Base-by-base conservation (phyloP, 2,329 filamentous ascomycete species). In the Verticillium klebahnii region DNA sequence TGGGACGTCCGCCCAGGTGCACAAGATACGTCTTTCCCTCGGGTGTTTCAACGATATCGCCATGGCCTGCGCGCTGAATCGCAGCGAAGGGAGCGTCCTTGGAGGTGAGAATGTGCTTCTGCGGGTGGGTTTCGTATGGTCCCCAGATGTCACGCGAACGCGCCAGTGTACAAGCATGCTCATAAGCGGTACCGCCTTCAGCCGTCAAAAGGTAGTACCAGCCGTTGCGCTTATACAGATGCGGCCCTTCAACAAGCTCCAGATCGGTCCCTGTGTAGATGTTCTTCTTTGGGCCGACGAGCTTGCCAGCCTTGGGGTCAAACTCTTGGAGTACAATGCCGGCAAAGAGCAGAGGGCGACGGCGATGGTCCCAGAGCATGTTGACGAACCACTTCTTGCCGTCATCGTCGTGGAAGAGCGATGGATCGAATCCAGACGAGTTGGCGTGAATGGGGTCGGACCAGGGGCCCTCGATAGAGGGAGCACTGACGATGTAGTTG, bases 381-480 rank as follows among this genome's bases (percentile, higher is more conserved):
- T 85, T 85, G 67, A 81, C 76, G 65, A 85, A 83, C 78, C 80
- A 86, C 67, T 85, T 85, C 58, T 72, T 74, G 17, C 83, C 83
- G 60, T 83, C 78, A 39, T 82, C 79, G 62, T 86, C 83, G 68
- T 85, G 83, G 70, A 86, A 86, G 4, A 86, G 72, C 1, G 80
- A 83, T 0, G 86, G 85, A 67, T 89, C 86, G 66, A 89, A 88
- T 1, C 85, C 85, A 0, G 83, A 87, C 0, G 82, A 84, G 68
- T 87, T 88, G 68, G 79, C 76, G 67, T 84, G 85, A 7, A 84
- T 69, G 0, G 85, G 85, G 58, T 88, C 85, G 0, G 83, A 85
- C 86, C 86, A 88, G 0, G 85, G 85, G 0, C 85, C 86, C 40
- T 82, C 78, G 60, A 88, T 83, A 5, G 74, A 66, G 0, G 78